These are phyloP conservation scores for Herpetospermum pedunculosum DNA, from an alignment of 306 rosid species.

Conservation along the genomic window DNA sequence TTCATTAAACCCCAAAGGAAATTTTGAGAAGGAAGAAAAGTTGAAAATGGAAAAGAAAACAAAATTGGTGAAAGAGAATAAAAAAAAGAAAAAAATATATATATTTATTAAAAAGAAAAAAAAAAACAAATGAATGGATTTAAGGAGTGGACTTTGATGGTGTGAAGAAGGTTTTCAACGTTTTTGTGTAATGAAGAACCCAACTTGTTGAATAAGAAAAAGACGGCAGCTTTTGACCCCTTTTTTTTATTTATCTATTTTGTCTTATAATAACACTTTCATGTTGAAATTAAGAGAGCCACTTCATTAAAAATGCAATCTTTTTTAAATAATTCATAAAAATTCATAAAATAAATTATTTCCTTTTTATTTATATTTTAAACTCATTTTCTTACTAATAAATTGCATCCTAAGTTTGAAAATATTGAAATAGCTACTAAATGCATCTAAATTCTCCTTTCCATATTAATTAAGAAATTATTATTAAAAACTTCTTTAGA, in stretches of 20 bases:
- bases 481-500: too few species aligned
- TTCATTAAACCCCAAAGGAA: neutral
- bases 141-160: slow-evolving; percentile 8
- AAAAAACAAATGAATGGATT: neutral
- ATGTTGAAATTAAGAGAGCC: neutral
- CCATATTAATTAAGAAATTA: too few species aligned
- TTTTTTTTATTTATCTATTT: neutral
- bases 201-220: slow-evolving; percentile 6
- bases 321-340: neutral
- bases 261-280: neutral
- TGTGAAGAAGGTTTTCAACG: neutral
- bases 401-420: too few species aligned
- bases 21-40: neutral
- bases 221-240: neutral
- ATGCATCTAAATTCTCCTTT: too few species aligned
- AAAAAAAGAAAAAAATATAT: too few species aligned
- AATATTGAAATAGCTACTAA: too few species aligned
- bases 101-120: neutral
- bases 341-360: too few species aligned
- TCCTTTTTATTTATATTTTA: too few species aligned
- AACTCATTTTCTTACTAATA: too few species aligned
- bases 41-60: too few species aligned
- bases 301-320: neutral
- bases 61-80: too few species aligned
- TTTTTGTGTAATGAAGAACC: neutral